phyloP scores from a whole-genome alignment of 495 filamentous ascomycete species.

The Lasiosphaeris hirsuta region DNA sequence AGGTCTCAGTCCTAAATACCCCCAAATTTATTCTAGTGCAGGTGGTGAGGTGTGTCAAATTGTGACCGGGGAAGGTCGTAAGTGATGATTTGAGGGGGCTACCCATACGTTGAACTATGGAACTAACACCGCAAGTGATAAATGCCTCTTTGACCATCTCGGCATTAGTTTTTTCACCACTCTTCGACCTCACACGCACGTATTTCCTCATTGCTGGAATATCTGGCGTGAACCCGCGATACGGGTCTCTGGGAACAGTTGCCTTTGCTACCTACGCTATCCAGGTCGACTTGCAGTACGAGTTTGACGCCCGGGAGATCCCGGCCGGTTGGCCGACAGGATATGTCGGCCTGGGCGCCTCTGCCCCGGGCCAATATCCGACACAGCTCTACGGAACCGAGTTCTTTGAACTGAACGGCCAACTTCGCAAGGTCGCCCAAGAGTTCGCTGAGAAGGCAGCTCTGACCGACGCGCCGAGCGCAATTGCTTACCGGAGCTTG shows the following conservation, averaged over 20 bases:
- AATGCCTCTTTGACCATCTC: constrained; percentile 10
- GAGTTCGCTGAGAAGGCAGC: constrained; percentile 2
- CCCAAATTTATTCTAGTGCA: constrained; percentile 5
- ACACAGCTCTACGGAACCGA: constrained; percentile 11
- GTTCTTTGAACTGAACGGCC: constrained; percentile 4
- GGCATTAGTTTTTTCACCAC: constrained; percentile 1
- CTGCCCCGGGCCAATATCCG: constrained; percentile 5
- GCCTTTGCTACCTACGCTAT: constrained; percentile 5
- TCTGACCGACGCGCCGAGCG: neutral
- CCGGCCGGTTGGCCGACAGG: constrained; percentile 9
- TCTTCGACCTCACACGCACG: constrained; percentile 7
- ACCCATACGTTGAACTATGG: neutral
- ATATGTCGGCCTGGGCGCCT: constrained; percentile 5
- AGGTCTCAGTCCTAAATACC: constrained; percentile 9
- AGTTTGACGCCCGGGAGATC: constrained; percentile 10
- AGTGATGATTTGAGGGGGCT: neutral
- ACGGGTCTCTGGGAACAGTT: constrained; percentile 4
- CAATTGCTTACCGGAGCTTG: neutral
- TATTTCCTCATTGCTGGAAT: constrained; percentile 10
- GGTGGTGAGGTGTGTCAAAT: constrained; percentile 8
- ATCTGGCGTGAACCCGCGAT: constrained; percentile 6
- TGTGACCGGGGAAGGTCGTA: constrained; percentile 3
- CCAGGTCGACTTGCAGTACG: constrained; percentile 12
- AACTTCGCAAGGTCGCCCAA: constrained; percentile 3
- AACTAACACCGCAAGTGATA: neutral